Evolutionary conservation across 108 stramenopile genomes (phyloP), one percentile per base, ranked within the genome.

Genomic region (Hondaea fermentalgiana): DNA sequence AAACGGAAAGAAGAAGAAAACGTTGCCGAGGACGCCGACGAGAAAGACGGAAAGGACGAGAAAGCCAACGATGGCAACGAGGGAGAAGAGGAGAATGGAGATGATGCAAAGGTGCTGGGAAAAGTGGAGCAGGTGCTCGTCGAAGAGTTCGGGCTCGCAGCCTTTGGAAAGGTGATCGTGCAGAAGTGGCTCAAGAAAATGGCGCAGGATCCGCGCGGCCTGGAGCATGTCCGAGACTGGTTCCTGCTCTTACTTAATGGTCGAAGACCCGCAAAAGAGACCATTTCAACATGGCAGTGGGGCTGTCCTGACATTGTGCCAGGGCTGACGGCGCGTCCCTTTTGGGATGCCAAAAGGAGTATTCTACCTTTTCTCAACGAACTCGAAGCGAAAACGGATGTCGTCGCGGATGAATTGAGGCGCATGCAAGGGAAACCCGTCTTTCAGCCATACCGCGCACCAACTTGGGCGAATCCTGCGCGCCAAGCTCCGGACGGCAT

Each of bases 391-490:
- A 21, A 83, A 6, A 45, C 49, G 6, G 76, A 83, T 1, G 49
- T 53, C 51, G 23, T 83, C 3, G 17, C 69, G 5, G n/a, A 5
- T 5, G 88, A 88, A 5, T 55, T 90, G 6, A 35, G 8, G 5
- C 58, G 72, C 49, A 53, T 89, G 25, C 21, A 44, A 21, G 35
- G 51, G 17, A 45, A 19, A 5, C 29, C 69, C 25, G 72, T 88
- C 47, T 92, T 92, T 58, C 90, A 92, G 89, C 92, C 76, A 16
- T 92, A 92, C 88, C 92, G 92, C 6, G 51, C 90, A 1, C 87
- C 87, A 4, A 43, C 58, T 5, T 47, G 45, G 44, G 59, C 12
- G n/a, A 58, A 58, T 17, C 6, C 57, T 10, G 44, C 8, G 3
- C 43, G 72, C 47, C 44, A 45, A 28, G 59, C 42, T 6, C 14